A percentile compares a stretch with the other conserved stretches of the same genome.
phyloP scores from a whole-genome alignment of 2,329 filamentous ascomycete species.

The Orbilia ellipsospora region DNA sequence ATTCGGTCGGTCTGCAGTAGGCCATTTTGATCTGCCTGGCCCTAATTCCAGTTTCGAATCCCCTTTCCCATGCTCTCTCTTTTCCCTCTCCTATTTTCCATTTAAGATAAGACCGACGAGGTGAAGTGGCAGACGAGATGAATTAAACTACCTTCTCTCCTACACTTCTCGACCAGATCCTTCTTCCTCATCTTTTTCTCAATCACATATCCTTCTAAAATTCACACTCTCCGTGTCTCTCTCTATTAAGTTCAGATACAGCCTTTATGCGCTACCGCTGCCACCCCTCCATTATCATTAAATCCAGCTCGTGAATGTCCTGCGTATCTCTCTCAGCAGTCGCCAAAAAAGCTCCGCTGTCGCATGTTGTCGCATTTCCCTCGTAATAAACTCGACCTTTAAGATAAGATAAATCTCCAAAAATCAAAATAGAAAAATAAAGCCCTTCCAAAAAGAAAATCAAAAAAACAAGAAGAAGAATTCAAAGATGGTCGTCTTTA shows the following conservation, averaged over 20 bases:
- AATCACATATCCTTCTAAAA: neutral
- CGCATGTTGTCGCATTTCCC: neutral
- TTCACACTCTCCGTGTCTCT: no score
- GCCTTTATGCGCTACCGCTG: neutral
- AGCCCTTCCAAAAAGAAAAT: neutral
- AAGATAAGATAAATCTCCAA: no score
- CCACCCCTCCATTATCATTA: neutral
- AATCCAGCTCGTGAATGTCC: neutral
- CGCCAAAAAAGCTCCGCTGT: neutral
- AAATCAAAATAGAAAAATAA: conserved; percentile 11
- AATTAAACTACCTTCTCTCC: conserved; percentile 1
- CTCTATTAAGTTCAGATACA: neutral
- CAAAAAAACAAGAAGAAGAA: neutral
- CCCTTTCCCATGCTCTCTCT: neutral
- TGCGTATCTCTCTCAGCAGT: neutral
- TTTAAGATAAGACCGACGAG: conserved; percentile 15
- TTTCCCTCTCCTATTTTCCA: no score
- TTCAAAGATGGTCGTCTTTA: conserved; percentile 51
- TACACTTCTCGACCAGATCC: conserved; percentile 2
- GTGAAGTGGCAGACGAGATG: conserved; percentile 16
- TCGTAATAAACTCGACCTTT: neutral
- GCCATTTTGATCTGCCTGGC: conserved; percentile 9
- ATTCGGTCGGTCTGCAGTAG: conserved; percentile 5
- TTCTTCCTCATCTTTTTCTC: conserved; percentile 3
- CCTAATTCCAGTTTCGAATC: neutral